A percentile compares a stretch with the other conserved stretches of the same genome.
Evolutionary conservation across 2,329 filamentous ascomycete species (phyloP).

Genomic region (Clonostachys byssicola): DNA sequence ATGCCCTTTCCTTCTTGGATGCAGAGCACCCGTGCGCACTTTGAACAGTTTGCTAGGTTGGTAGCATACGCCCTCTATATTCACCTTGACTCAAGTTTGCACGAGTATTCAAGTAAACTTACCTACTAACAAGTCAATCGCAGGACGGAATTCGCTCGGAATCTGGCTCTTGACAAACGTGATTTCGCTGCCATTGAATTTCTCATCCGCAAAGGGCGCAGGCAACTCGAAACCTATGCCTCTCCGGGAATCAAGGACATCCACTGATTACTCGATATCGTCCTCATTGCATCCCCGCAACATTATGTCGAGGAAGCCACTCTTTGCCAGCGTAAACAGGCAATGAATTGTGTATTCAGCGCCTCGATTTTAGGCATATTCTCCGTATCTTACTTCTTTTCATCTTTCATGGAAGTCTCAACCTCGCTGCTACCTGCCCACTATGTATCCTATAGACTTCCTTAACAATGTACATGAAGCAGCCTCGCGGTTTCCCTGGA

Average conservation of each 20-base stretch:
- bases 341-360: too few species aligned
- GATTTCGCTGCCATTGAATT: conserved; percentile 87
- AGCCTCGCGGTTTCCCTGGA: too few species aligned
- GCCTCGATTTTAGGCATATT: neutral
- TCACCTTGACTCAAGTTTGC: too few species aligned
- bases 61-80: conserved; percentile 14
- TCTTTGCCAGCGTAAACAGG: too few species aligned
- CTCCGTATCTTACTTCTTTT: neutral
- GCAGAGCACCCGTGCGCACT: conserved; percentile 55
- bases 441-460: too few species aligned
- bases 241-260: conserved; percentile 78
- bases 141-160: conserved; percentile 66
- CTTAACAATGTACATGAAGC: too few species aligned
- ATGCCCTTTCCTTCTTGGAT: neutral
- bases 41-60: conserved; percentile 61
- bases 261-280: conserved; percentile 21
- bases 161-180: conserved; percentile 67
- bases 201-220: conserved; percentile 72
- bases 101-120: neutral
- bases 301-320: too few species aligned
- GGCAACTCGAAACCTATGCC: conserved; percentile 80
- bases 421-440: too few species aligned
- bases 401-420: neutral
- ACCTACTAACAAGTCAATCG: conserved; percentile 1
- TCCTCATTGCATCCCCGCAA: neutral